A percentile compares a stretch with the other conserved stretches of the same genome.
Conservation (phyloP, 495 filamentous ascomycete genomes). For the Xylaria telfairii region DNA sequence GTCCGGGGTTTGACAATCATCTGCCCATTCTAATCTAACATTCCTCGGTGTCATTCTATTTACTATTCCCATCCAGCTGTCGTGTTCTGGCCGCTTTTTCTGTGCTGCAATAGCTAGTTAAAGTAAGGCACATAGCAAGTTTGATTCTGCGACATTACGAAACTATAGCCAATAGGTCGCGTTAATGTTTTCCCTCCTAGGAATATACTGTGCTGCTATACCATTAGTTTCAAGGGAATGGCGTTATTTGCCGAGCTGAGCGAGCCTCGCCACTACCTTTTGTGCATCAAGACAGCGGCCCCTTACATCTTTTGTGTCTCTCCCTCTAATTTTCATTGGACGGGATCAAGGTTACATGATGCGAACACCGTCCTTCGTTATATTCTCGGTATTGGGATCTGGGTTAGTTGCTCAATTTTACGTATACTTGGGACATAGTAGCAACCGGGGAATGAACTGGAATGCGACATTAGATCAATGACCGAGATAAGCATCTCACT, state of each 20-base stretch:
- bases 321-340: no score
- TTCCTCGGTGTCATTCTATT: neutral
- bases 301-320: neutral
- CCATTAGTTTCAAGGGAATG: neutral
- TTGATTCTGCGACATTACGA: neutral
- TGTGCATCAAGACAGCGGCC: neutral
- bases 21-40: neutral
- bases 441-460: neutral
- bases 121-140: neutral
- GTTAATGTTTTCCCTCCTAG: neutral
- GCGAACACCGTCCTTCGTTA: neutral
- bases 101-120: neutral
- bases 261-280: no score
- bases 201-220: neutral
- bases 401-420: neutral
- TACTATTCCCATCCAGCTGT: slow-evolving; percentile 1
- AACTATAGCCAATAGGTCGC: neutral
- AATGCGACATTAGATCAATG: neutral
- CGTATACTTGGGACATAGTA: neutral
- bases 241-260: neutral
- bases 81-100: neutral
- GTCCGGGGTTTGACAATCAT: slow-evolving; percentile 20
- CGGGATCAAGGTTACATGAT: neutral
- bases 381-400: neutral
- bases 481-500: slow-evolving; percentile 4